Base-by-base conservation (phyloP, 2,329 filamentous ascomycete genomes). In the Fusarium siculi region DNA sequence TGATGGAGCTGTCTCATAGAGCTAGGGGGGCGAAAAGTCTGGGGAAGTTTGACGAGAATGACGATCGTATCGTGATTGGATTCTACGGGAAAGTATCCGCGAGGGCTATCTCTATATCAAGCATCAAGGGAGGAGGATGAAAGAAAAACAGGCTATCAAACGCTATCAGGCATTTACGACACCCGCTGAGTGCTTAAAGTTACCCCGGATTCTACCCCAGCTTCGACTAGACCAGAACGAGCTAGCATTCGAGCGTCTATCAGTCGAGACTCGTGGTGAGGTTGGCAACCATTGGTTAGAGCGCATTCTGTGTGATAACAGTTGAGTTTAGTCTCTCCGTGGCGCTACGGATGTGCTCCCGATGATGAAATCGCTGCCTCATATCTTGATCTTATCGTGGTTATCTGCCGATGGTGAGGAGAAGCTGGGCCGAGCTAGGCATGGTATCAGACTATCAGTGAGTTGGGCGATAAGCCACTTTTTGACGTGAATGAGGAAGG, bases 71-170 rank as follows among this genome's bases (percentile, higher is more conserved):
- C 49, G 18, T 60, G 40, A 60, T 72, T 64, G 47, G 58, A 28
- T 68, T 56, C 47, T 72, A 72, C 63, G 57, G 68, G 68, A 47
- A 72, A 68, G 63, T 65, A 32, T 72, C 68, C 68, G 68, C 68
- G 58, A 52, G 36, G 19, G 19, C 28, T 43, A 56, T 37, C 44
- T 65, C n/a, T 28, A 23, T 25, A 30, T 40, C 46, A 63, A 54
- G 36, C 21, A 49, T 37, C 25, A 18, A 40, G 25, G 25, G 25
- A 12, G 12, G 14, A 40, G 37, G 39, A 18, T 63, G 43, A 37
- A 56, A 42, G 34, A 63, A 52, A 56, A 56, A 19, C 21, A 19
- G 11, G 18, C 23, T 40, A 15, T 12, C 43, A 23, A 49, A 30
- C 39, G 10, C 14, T 43, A 18, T 36, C 16, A 32, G 9, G 10